phyloP scores from a whole-genome alignment of 352 stramenopile genomes.

The Globisporangium canariense region DNA sequence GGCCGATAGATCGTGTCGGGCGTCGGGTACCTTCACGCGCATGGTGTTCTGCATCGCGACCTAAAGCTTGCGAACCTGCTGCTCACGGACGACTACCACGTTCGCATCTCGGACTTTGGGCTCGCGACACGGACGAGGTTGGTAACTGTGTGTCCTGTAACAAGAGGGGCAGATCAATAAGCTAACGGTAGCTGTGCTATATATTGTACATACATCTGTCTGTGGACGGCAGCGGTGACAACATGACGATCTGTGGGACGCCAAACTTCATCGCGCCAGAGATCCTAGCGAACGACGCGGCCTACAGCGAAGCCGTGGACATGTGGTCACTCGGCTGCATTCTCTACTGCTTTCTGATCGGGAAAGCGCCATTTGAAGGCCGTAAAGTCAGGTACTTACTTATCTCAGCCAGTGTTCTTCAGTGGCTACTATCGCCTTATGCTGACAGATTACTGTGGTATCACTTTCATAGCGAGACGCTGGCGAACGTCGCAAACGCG shows the following conservation, averaged over 20 bases:
- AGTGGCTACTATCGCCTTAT: neutral
- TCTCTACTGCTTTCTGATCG: slow-evolving; percentile 63
- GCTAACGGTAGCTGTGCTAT: neutral
- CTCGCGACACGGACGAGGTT: slow-evolving; percentile 88
- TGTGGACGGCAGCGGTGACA: slow-evolving; percentile 32
- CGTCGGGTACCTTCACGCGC: slow-evolving; percentile 99
- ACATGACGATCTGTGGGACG: slow-evolving; percentile 74
- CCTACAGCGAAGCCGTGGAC: slow-evolving; percentile 66
- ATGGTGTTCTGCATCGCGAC: slow-evolving; percentile 98
- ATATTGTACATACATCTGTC: slow-evolving; percentile 3
- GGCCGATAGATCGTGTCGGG: slow-evolving; percentile 89
- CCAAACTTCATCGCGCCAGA: slow-evolving; percentile 84
- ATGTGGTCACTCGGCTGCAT: slow-evolving; percentile 84
- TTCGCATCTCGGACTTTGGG: slow-evolving; percentile 99
- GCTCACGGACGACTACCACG: slow-evolving; percentile 97
- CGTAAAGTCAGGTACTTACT: slow-evolving; percentile 52
- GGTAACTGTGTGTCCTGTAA: neutral
- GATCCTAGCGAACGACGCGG: slow-evolving; percentile 36
- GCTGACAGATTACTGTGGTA: neutral
- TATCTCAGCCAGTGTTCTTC: neutral
- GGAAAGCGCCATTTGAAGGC: slow-evolving; percentile 70
- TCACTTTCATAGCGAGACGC: slow-evolving; percentile 41
- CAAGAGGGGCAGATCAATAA: too few relatives aligned
- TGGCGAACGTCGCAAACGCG: slow-evolving; percentile 67
- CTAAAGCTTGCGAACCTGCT: slow-evolving; percentile 98